Evolutionary conservation across 2,329 filamentous ascomycete species (phyloP).

Genomic region (Graphilbum sp.): DNA sequence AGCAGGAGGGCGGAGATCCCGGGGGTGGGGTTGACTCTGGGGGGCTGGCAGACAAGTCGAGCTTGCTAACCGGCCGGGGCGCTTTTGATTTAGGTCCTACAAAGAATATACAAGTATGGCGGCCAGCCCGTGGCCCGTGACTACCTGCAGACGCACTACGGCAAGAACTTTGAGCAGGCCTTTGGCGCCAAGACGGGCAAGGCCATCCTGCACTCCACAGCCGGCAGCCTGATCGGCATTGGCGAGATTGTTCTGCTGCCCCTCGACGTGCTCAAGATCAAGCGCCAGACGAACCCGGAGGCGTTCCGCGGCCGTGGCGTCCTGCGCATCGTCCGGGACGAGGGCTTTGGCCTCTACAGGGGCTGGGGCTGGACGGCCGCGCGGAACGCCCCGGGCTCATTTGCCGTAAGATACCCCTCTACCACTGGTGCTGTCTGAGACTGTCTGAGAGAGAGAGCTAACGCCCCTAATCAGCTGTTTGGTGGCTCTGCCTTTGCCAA

Average conservation of each 20-base stretch:
- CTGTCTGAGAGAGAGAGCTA: not conserved
- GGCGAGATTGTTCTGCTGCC: constrained; percentile 92
- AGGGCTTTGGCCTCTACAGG: constrained; percentile 89
- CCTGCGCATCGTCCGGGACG: constrained; percentile 76
- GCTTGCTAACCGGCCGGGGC: no score
- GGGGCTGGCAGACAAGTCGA: not conserved
- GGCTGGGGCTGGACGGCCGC: constrained; percentile 97
- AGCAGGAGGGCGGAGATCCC: no score
- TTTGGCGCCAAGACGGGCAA: constrained; percentile 97
- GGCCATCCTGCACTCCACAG: constrained; percentile 93
- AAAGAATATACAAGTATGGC: constrained; percentile 97
- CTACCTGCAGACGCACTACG: constrained; percentile 67
- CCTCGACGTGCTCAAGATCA: constrained; percentile 96
- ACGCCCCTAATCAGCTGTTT: no score
- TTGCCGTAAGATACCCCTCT: constrained; percentile 56
- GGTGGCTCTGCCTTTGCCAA: constrained; percentile 95
- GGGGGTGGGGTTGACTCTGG: not conserved
- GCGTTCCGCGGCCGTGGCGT: constrained; percentile 90
- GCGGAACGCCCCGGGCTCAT: constrained; percentile 90
- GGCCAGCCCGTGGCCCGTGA: constrained; percentile 92
- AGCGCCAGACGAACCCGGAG: constrained; percentile 97
- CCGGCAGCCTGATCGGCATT: constrained; percentile 89
- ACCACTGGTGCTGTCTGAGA: no score
- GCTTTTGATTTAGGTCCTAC: no score
- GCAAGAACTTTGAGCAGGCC: constrained; percentile 65